Base-by-base conservation (phyloP, 768 basidiomycete genomes). In the Artomyces pyxidatus region DNA sequence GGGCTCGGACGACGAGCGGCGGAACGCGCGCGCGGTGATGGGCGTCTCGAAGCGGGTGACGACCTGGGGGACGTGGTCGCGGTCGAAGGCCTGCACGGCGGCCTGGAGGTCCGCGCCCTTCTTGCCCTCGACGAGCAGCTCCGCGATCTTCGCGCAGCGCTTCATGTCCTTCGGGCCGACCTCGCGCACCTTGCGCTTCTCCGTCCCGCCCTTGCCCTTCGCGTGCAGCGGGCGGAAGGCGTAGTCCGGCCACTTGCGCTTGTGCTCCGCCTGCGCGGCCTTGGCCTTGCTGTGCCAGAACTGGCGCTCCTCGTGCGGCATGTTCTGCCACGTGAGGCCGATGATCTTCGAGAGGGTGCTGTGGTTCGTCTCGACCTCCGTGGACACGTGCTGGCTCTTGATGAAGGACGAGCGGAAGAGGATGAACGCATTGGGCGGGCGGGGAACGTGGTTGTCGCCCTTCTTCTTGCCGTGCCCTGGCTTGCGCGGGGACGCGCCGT, bases 381-480 rank as follows among this genome's bases (percentile, higher is more conserved):
- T 77, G 8, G 85, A 80, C 55, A 89, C 85, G 57, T 84, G 83
- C 58, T 85, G 81, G 57, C 71, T 75, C 68, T 85, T 85, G 64
- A 88, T 85, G 66, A 88, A 88, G 0, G 83, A 81, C 0, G 85
- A 85, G 53, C 87, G 82, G 72, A 89, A 90, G 59, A 90, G 76
- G 61, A 89, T 90, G 68, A 90, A 90, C 22, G 87, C 88, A 59
- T 90, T 89, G 2, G 87, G 85, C 1, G 87, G 87, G 37, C 87
- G 84, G 16, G 87, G 87, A 54, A 90, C 85, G 62, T 88, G 84
- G 54, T 83, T 77, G 23, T 80, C 77, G 12, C 78, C 76, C 61
- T 83, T 84, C 67, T 85, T 83, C 71, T 79, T 84, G 41, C 74
- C 69, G 58, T 86, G 85, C 0, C 74, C 72, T 6, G 71, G 63